phyloP scores from a whole-genome alignment of 805 yeast genomes.

The Sugiyamaella valdiviana region DNA sequence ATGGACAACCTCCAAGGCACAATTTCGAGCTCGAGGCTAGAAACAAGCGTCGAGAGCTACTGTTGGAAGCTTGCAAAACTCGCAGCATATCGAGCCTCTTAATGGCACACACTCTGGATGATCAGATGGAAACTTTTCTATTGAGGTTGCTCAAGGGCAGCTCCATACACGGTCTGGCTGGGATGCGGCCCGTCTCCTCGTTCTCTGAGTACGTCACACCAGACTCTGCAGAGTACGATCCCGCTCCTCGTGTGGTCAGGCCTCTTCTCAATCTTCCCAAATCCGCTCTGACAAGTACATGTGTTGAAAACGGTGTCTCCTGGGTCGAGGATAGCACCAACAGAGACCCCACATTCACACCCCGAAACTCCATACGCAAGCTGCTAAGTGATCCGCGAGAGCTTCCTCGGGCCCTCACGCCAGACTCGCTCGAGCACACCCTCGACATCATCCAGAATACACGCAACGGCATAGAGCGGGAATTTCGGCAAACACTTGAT shows the following conservation, averaged over 20 bases:
- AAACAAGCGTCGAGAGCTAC: slow-evolving; percentile 41
- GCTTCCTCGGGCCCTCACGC: slow-evolving; percentile 12
- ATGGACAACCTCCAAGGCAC: not conserved
- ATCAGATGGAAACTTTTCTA: slow-evolving; percentile 64
- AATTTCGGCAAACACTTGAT: slow-evolving; percentile 18
- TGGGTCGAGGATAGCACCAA: slow-evolving; percentile 78
- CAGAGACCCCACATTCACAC: slow-evolving; percentile 45
- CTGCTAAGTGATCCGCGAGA: slow-evolving; percentile 4
- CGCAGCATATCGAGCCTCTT: slow-evolving; percentile 37
- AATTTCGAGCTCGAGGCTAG: slow-evolving; percentile 60
- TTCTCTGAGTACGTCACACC: not conserved
- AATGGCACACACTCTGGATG: slow-evolving; percentile 66
- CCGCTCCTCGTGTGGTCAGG: slow-evolving; percentile 33
- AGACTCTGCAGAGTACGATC: not conserved
- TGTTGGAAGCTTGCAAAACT: slow-evolving; percentile 38
- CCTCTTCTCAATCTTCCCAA: slow-evolving; percentile 51
- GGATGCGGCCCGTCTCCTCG: slow-evolving; percentile 40
- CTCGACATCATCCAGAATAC: slow-evolving; percentile 13
- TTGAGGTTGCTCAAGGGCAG: slow-evolving; percentile 45
- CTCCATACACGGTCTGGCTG: slow-evolving; percentile 52
- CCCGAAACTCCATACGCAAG: slow-evolving; percentile 51
- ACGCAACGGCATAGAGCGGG: slow-evolving; percentile 19
- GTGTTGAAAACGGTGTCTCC: slow-evolving; percentile 34
- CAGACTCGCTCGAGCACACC: slow-evolving; percentile 11
- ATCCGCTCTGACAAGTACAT: slow-evolving; percentile 40